A percentile compares a stretch with the other conserved stretches of the same genome.
Evolutionary conservation across 345 rosid genomes (phyloP).

Genomic region (Erysimum cheiranthoides): DNA sequence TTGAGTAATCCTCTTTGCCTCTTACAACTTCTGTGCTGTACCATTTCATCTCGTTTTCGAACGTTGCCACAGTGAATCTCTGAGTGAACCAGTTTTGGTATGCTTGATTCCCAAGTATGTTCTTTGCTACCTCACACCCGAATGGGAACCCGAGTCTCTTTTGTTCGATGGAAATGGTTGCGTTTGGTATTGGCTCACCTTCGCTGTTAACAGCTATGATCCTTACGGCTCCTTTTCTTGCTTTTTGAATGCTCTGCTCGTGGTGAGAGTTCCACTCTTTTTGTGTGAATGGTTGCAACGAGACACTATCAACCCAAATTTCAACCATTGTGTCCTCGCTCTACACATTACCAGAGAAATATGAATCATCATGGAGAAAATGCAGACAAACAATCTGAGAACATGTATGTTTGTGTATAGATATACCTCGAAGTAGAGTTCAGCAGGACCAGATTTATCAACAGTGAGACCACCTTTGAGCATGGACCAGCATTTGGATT

Average conservation of each 20-base stretch:
- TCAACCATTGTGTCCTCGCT: slow-evolving; percentile 59
- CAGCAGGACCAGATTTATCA: slow-evolving; percentile 62
- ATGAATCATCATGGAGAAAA: background rate
- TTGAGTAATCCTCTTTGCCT: slow-evolving; percentile 61
- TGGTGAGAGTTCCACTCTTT: slow-evolving; percentile 74
- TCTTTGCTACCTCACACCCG: slow-evolving; percentile 62
- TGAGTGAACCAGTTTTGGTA: slow-evolving; percentile 74
- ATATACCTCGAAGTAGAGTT: slow-evolving; percentile 69
- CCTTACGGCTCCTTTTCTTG: slow-evolving; percentile 51
- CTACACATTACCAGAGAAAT: slow-evolving; percentile 45
- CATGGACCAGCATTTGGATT: slow-evolving; percentile 87
- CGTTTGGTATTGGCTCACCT: slow-evolving; percentile 55
- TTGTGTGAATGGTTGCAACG: slow-evolving; percentile 72
- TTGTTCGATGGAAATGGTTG: slow-evolving; percentile 55
- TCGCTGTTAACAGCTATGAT: slow-evolving; percentile 53
- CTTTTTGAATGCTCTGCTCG: slow-evolving; percentile 53
- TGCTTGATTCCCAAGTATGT: slow-evolving; percentile 62
- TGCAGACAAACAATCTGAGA: slow-evolving; percentile 7
- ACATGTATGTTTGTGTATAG: background rate
- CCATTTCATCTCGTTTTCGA: slow-evolving; percentile 84
- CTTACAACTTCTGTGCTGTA: slow-evolving; percentile 55
- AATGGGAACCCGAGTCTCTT: slow-evolving; percentile 56
- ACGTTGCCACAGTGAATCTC: slow-evolving; percentile 64
- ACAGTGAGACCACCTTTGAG: slow-evolving; percentile 83
- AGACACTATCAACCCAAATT: slow-evolving; percentile 73